Percentiles rank a stretch among this genome's conserved stretches.
Evolutionary conservation across 805 yeast genomes (phyloP).

Genomic region (Ogataea ganodermae): DNA sequence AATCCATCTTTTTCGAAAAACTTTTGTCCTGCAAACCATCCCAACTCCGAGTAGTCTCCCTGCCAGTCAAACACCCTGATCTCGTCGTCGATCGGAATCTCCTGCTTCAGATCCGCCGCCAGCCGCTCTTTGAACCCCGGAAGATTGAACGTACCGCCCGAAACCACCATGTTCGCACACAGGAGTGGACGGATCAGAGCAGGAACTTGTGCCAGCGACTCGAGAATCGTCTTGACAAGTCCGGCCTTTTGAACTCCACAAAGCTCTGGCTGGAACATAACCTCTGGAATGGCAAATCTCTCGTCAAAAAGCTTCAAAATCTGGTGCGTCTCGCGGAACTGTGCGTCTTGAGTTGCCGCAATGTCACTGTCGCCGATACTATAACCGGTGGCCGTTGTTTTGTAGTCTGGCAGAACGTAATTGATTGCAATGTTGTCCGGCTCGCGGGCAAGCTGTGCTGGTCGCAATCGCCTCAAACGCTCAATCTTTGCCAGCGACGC

Average conservation of each 20-base stretch:
- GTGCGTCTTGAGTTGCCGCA: conserved; percentile 4
- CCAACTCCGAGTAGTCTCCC: conserved; percentile 41
- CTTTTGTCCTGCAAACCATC: conserved; percentile 57
- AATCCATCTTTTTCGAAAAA: conserved; percentile 50
- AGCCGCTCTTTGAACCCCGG: conserved; percentile 69
- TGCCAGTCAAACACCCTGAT: conserved; percentile 47
- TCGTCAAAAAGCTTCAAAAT: conserved; percentile 75
- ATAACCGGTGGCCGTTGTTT: conserved; percentile 76
- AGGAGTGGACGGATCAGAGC: conserved; percentile 72
- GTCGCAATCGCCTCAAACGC: conserved; percentile 22
- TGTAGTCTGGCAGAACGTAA: conserved; percentile 86
- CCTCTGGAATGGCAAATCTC: conserved; percentile 84
- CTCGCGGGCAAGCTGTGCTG: conserved; percentile 21
- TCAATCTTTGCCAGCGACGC: conserved; percentile 30
- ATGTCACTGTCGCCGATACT: conserved; percentile 21
- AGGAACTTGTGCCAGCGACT: conserved; percentile 69
- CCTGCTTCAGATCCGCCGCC: conserved; percentile 59
- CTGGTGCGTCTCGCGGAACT: conserved; percentile 41
- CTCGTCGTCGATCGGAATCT: conserved; percentile 70
- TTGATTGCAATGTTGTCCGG: conserved; percentile 49
- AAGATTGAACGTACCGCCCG: conserved; percentile 81
- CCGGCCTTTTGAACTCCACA: conserved; percentile 80
- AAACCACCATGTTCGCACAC: conserved; percentile 73
- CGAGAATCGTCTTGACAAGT: conserved; percentile 66
- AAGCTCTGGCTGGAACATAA: conserved; percentile 82